A percentile compares a stretch with the other conserved stretches of the same genome.
phyloP scores from a whole-genome alignment of 2,329 filamentous ascomycete genomes.

The Pseudogymnoascus pannorum region DNA sequence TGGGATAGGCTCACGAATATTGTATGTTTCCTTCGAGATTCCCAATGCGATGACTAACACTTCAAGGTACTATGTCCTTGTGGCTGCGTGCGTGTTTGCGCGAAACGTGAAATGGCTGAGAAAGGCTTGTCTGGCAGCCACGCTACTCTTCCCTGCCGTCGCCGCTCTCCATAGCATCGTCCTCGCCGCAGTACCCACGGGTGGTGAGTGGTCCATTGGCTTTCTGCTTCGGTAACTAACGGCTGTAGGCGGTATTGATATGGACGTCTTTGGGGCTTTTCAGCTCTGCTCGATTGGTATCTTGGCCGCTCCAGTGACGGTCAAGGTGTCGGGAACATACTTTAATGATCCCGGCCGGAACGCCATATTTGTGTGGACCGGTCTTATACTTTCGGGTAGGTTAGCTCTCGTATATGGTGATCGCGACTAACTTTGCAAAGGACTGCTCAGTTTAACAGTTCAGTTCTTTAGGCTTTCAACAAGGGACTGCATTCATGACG shows the following conservation, averaged over 20 bases:
- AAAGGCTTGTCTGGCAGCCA: conserved; percentile 56
- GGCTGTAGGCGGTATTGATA: conserved; percentile 50
- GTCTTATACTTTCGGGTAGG: conserved; percentile 51
- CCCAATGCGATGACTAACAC: neutral
- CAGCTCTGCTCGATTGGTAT: conserved; percentile 61
- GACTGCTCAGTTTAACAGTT: conserved; percentile 52
- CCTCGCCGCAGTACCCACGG: conserved; percentile 50
- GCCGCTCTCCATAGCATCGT: conserved; percentile 58
- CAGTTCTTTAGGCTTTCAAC: conserved; percentile 54
- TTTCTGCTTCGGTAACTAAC: neutral
- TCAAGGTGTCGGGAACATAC: conserved; percentile 54
- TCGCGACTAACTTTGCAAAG: conserved; percentile 27
- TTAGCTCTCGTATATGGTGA: neutral
- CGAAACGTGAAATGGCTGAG: conserved; percentile 54
- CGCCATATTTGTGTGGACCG: conserved; percentile 60
- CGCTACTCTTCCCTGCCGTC: conserved; percentile 54
- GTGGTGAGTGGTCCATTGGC: conserved; percentile 37
- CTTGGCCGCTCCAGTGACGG: conserved; percentile 54
- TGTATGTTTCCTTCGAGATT: conserved; percentile 33
- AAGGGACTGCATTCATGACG: conserved; percentile 35
- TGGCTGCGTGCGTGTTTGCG: conserved; percentile 56
- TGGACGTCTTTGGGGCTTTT: conserved; percentile 63
- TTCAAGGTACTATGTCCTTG: conserved; percentile 54
- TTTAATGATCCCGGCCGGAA: conserved; percentile 57
- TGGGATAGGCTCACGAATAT: conserved; percentile 44